Evolutionary conservation across 73 alveolate species (phyloP).

Genomic region (Stentor coeruleus): DNA sequence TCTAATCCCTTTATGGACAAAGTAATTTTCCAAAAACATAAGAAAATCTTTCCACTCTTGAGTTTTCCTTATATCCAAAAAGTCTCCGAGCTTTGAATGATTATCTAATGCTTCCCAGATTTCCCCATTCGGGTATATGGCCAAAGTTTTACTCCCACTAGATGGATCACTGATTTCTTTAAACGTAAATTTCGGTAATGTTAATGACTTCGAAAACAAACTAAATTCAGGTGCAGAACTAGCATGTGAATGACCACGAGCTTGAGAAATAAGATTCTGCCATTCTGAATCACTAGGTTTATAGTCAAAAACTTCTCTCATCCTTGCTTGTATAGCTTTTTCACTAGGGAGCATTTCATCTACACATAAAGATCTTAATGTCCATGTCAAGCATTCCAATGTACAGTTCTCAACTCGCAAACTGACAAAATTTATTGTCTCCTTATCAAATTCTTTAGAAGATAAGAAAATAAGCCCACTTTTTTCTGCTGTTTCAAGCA

Average conservation of each 20-base stretch:
- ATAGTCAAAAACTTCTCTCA: constrained; percentile 54
- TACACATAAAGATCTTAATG: constrained; percentile 30
- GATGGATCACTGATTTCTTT: constrained; percentile 15
- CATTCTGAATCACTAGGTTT: constrained; percentile 44
- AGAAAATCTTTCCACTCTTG: constrained; percentile 15
- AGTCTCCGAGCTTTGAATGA: constrained; percentile 13
- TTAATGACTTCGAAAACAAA: not conserved
- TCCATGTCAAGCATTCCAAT: constrained; percentile 49
- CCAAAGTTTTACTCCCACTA: not conserved
- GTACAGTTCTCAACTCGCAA: constrained; percentile 19
- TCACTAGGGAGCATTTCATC: constrained; percentile 67
- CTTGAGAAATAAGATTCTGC: constrained; percentile 43
- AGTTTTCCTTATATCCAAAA: not conserved
- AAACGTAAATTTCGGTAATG: not conserved
- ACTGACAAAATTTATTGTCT: not conserved
- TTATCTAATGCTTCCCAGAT: constrained; percentile 18
- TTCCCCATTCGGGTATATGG: constrained; percentile 25
- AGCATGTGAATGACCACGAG: not conserved
- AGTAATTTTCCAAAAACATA: not conserved
- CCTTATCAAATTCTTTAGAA: not conserved
- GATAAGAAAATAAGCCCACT: not conserved
- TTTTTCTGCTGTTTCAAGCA: not conserved
- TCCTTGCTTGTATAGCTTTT: constrained; percentile 50
- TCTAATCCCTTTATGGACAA: constrained; percentile 2
- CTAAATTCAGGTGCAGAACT: not conserved